Evolutionary conservation across 2,329 filamentous ascomycete genomes (phyloP), one percentile per base, ranked within the genome.

Genomic region (Colletotrichum sp.): DNA sequence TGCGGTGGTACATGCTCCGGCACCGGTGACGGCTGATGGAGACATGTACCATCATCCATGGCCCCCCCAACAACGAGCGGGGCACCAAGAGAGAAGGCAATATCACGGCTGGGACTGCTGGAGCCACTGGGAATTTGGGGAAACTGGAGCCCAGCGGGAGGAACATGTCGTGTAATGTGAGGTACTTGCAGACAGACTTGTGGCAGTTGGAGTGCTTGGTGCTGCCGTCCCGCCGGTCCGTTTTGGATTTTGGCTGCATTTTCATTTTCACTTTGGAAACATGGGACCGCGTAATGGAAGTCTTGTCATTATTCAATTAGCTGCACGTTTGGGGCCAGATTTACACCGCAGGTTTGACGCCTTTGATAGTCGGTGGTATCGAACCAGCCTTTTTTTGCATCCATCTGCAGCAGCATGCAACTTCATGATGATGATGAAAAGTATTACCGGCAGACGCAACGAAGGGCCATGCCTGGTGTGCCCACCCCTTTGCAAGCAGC

Each of bases 251-350:
- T 57, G 21, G 24, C 33, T 29, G 38, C 38, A 66, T 64, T 64
- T 51, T 31, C 62, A 33, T 64, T 31, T 64, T 43, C 31, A 54
- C 34, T 51, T 69, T 36, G 13, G 27, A 69, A 27, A n/a, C 36
- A 62, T 57, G 59, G 66, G 27, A 70, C 61, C 70, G 21, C 31
- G 61, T 73, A 70, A 73, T 66, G 29, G 16, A 15, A 43, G 61
- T 6, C 70, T 70, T 34, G 54, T 65, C 59, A 65, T 73, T 61
- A 61, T 54, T 73, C 70, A 69, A 65, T 8, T 24, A 18, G 18
- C 8, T 33, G 36, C 54, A 36, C n/a, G 18, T 27, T 27, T n/a
- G 68, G 33, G 13, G 16, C 38, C 16, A 47, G 34, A 72, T 34
- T 69, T 43, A 69, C 66, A 65, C 36, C 36, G 66, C 70, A 57